These are phyloP conservation scores for Rhizophagus clarus DNA, from an alignment of 192 early-diverging fungal genomes.

Conservation along the genomic window DNA sequence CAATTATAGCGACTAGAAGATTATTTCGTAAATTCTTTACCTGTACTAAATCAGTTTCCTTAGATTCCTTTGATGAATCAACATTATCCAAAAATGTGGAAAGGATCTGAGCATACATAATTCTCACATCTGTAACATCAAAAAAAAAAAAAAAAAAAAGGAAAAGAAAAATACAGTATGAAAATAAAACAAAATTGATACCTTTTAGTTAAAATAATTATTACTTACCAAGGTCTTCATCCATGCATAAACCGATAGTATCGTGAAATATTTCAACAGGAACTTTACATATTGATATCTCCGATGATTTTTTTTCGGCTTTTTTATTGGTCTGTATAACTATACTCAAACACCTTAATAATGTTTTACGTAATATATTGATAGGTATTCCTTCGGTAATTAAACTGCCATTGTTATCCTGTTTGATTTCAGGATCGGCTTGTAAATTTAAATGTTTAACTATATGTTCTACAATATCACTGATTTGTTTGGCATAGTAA, in stretches of 20 bases:
- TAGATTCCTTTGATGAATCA: slow-evolving; percentile 21
- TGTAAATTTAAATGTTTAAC: slow-evolving; percentile 43
- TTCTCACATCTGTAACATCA: slow-evolving; percentile 38
- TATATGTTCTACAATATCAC: slow-evolving; percentile 58
- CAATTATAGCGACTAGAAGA: not conserved
- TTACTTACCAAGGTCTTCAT: slow-evolving; percentile 32
- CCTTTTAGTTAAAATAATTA: not conserved
- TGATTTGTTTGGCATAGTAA: slow-evolving; percentile 58
- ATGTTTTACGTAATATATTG: slow-evolving; percentile 39
- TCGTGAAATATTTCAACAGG: slow-evolving; percentile 43
- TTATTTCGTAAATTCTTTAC: not conserved
- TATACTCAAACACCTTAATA: slow-evolving; percentile 50
- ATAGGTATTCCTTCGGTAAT: slow-evolving; percentile 48
- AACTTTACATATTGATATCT: slow-evolving; percentile 37
- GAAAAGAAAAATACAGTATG: not conserved
- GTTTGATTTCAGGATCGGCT: slow-evolving; percentile 22
- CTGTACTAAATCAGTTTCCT: not conserved
- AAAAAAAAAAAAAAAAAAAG: not conserved
- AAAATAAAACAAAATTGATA: not conserved
- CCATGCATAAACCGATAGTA: slow-evolving; percentile 40
- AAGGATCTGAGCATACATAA: slow-evolving; percentile 43
- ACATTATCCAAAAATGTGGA: slow-evolving; percentile 43
- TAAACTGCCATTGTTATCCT: not conserved
- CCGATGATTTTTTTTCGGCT: slow-evolving; percentile 35
- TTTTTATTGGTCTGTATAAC: slow-evolving; percentile 47